Evolutionary conservation across 331 rosid species (phyloP), one percentile per base, ranked within the genome.

Genomic region (Pyrus hybrid): DNA sequence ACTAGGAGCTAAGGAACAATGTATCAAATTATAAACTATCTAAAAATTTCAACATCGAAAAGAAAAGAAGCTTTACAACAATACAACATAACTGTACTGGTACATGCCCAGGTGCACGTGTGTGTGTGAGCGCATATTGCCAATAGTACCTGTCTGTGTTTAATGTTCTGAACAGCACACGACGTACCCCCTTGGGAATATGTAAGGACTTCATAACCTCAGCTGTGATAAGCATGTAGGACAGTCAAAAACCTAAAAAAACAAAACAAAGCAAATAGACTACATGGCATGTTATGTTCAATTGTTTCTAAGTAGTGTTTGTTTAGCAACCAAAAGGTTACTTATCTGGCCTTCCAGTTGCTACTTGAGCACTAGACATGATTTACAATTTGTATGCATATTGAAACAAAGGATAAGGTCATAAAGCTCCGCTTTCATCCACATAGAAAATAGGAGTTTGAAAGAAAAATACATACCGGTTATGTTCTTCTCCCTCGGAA

Each of bases 161-260:
- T 72, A 45, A 80, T 85, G 82, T 89, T 91, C 93, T 88, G 88
- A 91, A 91, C 68, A 88, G 85, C 75, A 85, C 95, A 32, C 90
- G 91, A 0, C 72, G 63, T 61, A 94, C 89, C 22, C 99, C 99
- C 73, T 57, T 86, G 5, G 99, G 97, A 69, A 92, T 92, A 74
- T 85, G 63, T 72, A 90, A 75, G 18, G 91, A 91, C 89, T 87
- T 78, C 99, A 94, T 94, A 68, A 92, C 97, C 82, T 92, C 96
- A 76, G 92, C 99, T 92, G 87, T 11, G 69, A 71, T 58, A 43
- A 76, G 70, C 6, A 63, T 16, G 67, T 13, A 49, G 2, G 8
- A 64, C 20, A 49, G 51, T 29, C 51, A 63, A 25, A 63, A 29
- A 26, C 70, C 8, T 5, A 1, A 4, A 45, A 41, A 29, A 29